A percentile compares a stretch with the other conserved stretches of the same genome.
Conservation (phyloP, 768 basidiomycete species). For the Amanita muscaria region DNA sequence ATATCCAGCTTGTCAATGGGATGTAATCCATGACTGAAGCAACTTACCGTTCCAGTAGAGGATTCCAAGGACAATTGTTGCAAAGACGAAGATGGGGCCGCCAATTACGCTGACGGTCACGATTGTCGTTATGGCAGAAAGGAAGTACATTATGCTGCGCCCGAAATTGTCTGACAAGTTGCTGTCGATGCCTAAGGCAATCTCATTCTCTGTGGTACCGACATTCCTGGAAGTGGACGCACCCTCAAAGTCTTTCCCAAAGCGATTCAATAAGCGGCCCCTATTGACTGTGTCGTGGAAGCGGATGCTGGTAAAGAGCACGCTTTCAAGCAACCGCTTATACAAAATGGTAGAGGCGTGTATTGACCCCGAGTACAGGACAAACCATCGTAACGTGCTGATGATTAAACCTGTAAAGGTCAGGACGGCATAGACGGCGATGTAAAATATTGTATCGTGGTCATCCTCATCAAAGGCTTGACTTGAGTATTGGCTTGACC, state of each 20-base stretch:
- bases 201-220: slow-evolving; percentile 8
- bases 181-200: slow-evolving; percentile 63
- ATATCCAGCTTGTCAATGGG: not conserved
- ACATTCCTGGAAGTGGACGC: slow-evolving; percentile 15
- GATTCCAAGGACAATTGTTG: slow-evolving; percentile 42
- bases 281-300: slow-evolving; percentile 91
- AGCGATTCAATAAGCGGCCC: slow-evolving; percentile 74
- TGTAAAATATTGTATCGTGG: slow-evolving; percentile 43
- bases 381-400: slow-evolving; percentile 45
- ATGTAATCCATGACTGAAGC: not conserved
- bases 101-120: slow-evolving; percentile 72
- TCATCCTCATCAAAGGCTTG: slow-evolving; percentile 25
- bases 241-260: slow-evolving; percentile 88
- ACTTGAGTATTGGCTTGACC: slow-evolving; percentile 55
- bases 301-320: slow-evolving; percentile 81
- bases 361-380: slow-evolving; percentile 67
- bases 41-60: slow-evolving; percentile 66
- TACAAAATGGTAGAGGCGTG: slow-evolving; percentile 70
- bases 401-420: slow-evolving; percentile 31
- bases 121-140: slow-evolving; percentile 67
- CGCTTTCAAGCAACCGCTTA: slow-evolving; percentile 59
- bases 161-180: slow-evolving; percentile 80
- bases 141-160: slow-evolving; percentile 58
- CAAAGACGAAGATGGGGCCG: slow-evolving; percentile 64
- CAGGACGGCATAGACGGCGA: slow-evolving; percentile 52